A percentile compares a stretch with the other conserved stretches of the same genome.
These are phyloP conservation scores for Ogataea angusta DNA, from an alignment of 805 yeast genomes.

Conservation along the genomic window DNA sequence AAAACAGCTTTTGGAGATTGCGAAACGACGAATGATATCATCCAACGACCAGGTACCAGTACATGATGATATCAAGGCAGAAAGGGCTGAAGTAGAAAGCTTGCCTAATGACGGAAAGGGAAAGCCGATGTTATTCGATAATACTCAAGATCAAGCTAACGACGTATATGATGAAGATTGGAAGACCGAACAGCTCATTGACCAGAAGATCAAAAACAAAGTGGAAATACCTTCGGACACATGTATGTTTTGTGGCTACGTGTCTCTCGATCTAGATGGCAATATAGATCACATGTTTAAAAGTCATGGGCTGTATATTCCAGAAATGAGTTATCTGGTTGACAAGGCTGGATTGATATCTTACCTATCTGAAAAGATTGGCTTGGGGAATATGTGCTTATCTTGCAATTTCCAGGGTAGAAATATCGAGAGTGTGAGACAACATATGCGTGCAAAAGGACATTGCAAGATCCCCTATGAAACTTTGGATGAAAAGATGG, in stretches of 20 bases:
- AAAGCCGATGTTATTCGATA: no score
- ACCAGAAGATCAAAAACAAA: constrained; percentile 42
- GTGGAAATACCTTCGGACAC: constrained; percentile 47
- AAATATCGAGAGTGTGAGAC: constrained; percentile 79
- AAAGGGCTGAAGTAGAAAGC: constrained; percentile 2
- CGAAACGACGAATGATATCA: constrained; percentile 37
- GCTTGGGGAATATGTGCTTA: constrained; percentile 79
- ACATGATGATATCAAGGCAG: no score
- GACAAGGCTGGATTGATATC: constrained; percentile 71
- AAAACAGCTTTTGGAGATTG: constrained; percentile 44
- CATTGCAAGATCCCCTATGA: constrained; percentile 92
- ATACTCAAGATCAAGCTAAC: no score
- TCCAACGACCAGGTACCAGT: not conserved
- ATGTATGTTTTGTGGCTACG: constrained; percentile 47
- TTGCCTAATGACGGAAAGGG: constrained; percentile 2
- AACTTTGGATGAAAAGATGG: constrained; percentile 67
- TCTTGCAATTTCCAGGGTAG: constrained; percentile 84
- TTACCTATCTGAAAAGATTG: constrained; percentile 76
- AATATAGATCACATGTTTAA: constrained; percentile 70
- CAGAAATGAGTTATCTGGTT: constrained; percentile 68
- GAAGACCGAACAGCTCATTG: constrained; percentile 19
- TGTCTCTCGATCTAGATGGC: constrained; percentile 39
- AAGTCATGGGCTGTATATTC: constrained; percentile 81
- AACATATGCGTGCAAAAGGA: constrained; percentile 80
- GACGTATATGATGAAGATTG: no score